Evolutionary conservation across 768 basidiomycete species (phyloP).

Genomic region (Cyclocybe cylindracea): DNA sequence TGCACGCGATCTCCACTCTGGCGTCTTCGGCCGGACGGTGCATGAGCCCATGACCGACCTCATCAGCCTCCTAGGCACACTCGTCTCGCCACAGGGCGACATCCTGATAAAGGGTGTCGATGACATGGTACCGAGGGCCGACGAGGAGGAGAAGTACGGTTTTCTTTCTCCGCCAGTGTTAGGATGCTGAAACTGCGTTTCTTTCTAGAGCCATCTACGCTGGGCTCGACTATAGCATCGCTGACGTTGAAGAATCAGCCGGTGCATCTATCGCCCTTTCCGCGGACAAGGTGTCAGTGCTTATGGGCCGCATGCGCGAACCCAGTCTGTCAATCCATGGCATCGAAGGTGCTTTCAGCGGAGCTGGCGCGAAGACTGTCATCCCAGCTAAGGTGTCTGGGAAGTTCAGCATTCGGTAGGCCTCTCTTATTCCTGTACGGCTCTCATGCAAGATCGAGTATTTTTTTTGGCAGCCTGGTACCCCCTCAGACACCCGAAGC

Average conservation of each 20-base stretch:
- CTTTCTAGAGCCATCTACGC: constrained; percentile 63
- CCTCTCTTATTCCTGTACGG: constrained; percentile 4
- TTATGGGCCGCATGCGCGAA: constrained; percentile 94
- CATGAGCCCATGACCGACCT: constrained; percentile 96
- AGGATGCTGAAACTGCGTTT: not conserved
- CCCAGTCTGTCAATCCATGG: constrained; percentile 92
- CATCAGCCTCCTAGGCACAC: constrained; percentile 77
- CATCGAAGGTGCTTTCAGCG: constrained; percentile 93
- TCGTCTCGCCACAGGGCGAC: constrained; percentile 75
- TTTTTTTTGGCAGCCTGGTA: constrained; percentile 54
- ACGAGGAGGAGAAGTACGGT: constrained; percentile 66
- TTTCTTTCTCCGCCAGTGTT: not conserved
- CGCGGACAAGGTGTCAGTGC: constrained; percentile 70
- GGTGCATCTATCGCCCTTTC: constrained; percentile 78
- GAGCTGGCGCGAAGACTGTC: constrained; percentile 85
- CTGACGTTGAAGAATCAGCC: constrained; percentile 74
- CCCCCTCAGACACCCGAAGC: constrained; percentile 83
- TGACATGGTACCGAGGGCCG: constrained; percentile 76
- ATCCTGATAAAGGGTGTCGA: constrained; percentile 91
- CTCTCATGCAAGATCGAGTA: not conserved
- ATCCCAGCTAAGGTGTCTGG: constrained; percentile 89
- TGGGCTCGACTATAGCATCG: constrained; percentile 67
- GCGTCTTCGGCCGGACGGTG: constrained; percentile 79
- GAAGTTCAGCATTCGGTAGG: constrained; percentile 92
- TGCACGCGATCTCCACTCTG: constrained; percentile 86